Evolutionary conservation across 2,329 filamentous ascomycete species (phyloP), one percentile per base, ranked within the genome.

Genomic region (Coniochaeta sp.): DNA sequence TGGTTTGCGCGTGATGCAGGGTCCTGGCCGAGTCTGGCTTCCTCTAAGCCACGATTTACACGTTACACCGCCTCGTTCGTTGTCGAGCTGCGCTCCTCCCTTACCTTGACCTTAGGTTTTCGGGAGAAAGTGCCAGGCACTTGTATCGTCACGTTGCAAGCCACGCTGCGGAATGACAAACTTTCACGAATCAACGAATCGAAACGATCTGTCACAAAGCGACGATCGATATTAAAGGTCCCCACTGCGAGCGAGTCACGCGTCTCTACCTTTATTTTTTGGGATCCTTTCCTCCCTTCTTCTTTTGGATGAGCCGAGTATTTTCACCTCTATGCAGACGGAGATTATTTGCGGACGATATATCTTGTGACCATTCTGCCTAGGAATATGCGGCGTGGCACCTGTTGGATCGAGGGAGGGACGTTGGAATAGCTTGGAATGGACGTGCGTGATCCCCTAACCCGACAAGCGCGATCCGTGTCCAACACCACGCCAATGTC

Each of bases 21-120:
- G 82, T 85, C 61, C 72, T 85, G 67, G 82, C 82, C 67, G 82
- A 85, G 72, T 85, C 82, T 63, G 82, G 82, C 66, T 85, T 85
- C 73, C 78, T 85, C 63, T 85, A 75, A 79, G 58, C 47, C 34
- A 56, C 47, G 5, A 52, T 52, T 7, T 17, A 26, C 42, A 24
- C 42, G 42, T 22, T 44, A 19, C 42, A 52, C 14, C 22, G 14
- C 47, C 26, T 22, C 7, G 24, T 10, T 8, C 22, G 2, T 28
- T 28, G 17, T 16, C 47, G 22, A 24, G 47, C 30, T n/a, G n/a
- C 47, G 47, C 17, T 6, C 16, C 4, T 28, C 47, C 22, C 22
- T 30, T 17, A 22, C 12, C 12, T 30, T n/a, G 19, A 4, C n/a
- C n/a, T 52, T 22, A 47, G 14, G 22, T 28, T 52, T 52, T 40